Evolutionary conservation across 495 filamentous ascomycete genomes (phyloP).

Genomic region (Glarea lozoyensis): DNA sequence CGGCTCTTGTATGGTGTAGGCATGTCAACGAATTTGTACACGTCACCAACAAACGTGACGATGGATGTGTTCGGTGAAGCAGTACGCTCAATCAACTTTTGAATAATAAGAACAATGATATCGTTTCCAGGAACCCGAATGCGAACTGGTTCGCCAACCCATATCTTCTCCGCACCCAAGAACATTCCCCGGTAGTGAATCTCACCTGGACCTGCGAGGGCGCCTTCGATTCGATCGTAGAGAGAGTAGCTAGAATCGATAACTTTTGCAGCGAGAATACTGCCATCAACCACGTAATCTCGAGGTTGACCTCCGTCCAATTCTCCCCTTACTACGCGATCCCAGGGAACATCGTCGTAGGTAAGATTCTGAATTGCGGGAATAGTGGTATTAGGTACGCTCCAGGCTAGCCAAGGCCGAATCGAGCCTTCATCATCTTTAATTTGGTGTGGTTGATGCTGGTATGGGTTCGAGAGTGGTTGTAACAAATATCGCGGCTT

Average conservation of each 20-base stretch:
- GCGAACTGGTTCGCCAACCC: slow-evolving; percentile 49
- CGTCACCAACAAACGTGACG: slow-evolving; percentile 30
- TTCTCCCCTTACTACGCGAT: slow-evolving; percentile 27
- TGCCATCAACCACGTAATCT: slow-evolving; percentile 48
- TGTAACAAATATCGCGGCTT: slow-evolving; percentile 35
- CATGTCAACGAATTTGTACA: slow-evolving; percentile 34
- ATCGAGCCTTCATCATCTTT: slow-evolving; percentile 31
- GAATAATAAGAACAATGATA: slow-evolving; percentile 40
- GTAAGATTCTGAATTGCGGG: slow-evolving; percentile 17
- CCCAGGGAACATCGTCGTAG: slow-evolving; percentile 47
- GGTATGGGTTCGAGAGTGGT: slow-evolving; percentile 41
- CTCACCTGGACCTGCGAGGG: slow-evolving; percentile 17
- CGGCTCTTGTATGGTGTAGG: slow-evolving; percentile 8
- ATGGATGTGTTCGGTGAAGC: slow-evolving; percentile 1
- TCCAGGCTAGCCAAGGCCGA: slow-evolving; percentile 58
- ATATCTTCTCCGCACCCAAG: slow-evolving; percentile 55
- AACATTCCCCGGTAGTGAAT: slow-evolving; percentile 44
- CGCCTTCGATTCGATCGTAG: slow-evolving; percentile 33
- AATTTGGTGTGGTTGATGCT: slow-evolving; percentile 24
- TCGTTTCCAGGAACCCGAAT: slow-evolving; percentile 20
- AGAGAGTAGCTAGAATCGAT: slow-evolving; percentile 48
- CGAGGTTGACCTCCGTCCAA: slow-evolving; percentile 27
- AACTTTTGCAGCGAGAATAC: slow-evolving; percentile 49
- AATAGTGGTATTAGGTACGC: slow-evolving; percentile 34
- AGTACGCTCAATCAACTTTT: slow-evolving; percentile 24